These are phyloP conservation scores for Gamarada debralockiae DNA, from an alignment of 495 filamentous ascomycete genomes.

Conservation along the genomic window DNA sequence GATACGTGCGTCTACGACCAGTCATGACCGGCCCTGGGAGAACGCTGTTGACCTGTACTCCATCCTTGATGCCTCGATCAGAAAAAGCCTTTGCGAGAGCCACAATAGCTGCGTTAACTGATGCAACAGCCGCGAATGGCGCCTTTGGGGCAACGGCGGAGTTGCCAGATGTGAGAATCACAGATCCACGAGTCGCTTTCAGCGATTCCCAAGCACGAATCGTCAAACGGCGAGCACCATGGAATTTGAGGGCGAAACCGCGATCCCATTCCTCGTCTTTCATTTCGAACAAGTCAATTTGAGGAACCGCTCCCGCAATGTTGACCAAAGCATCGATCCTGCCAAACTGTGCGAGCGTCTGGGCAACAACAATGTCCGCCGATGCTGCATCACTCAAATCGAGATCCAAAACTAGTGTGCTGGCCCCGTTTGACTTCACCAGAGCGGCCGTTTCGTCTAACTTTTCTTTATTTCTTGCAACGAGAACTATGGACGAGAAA, in stretches of 20 bases:
- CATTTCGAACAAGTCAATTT: not conserved
- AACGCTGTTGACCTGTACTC: constrained; percentile 4
- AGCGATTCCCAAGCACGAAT: not conserved
- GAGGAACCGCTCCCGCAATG: not conserved
- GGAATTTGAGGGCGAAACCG: not conserved
- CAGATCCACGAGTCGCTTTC: not conserved
- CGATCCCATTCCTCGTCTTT: not conserved
- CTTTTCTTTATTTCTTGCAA: not conserved
- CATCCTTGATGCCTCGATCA: not conserved
- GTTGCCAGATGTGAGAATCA: not conserved
- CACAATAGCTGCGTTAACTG: constrained; percentile 3
- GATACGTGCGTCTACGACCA: constrained; percentile 3
- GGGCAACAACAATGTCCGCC: not conserved
- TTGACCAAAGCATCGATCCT: not conserved
- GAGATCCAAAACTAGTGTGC: not conserved
- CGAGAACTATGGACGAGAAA: not conserved
- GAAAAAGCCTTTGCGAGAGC: constrained; percentile 6
- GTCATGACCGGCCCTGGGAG: constrained; percentile 6
- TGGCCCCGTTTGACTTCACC: not conserved
- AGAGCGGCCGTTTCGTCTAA: not conserved
- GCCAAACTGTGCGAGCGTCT: not conserved
- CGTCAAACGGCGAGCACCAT: not conserved
- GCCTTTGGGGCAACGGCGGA: not conserved
- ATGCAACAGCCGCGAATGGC: not conserved
- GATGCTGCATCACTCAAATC: not conserved